These are phyloP conservation scores for Wakefieldia striispora DNA, from an alignment of 768 basidiomycete genomes.

Conservation along the genomic window DNA sequence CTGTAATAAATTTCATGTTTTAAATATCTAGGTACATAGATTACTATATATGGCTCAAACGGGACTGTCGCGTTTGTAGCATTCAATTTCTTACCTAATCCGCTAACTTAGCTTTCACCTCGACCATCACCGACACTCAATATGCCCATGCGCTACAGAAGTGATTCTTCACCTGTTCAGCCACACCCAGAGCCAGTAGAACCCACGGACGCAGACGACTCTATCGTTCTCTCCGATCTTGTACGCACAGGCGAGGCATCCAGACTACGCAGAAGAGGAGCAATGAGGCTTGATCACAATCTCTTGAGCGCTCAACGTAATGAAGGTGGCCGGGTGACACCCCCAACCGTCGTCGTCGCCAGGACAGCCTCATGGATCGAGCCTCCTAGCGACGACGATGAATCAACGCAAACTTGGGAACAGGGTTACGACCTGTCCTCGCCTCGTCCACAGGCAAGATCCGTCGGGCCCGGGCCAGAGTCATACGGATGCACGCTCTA, in stretches of 20 bases:
- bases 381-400: constrained; percentile 32
- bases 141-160: constrained; percentile 34
- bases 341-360: constrained; percentile 27
- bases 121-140: constrained; percentile 22
- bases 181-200: constrained; percentile 22
- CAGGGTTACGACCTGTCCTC: constrained; percentile 31
- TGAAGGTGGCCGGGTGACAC: constrained; percentile 24
- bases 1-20: too few relatives aligned
- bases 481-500: constrained; percentile 37
- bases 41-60: too few relatives aligned
- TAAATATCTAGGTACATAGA: too few relatives aligned
- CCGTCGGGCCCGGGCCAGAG: constrained; percentile 16
- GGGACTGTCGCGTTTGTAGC: too few relatives aligned
- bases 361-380: constrained; percentile 35
- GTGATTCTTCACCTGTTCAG: constrained; percentile 3
- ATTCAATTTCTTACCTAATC: constrained; percentile 13
- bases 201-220: constrained; percentile 57
- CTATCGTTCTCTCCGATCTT: constrained; percentile 71
- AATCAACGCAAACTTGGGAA: constrained; percentile 33
- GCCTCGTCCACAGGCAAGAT: constrained; percentile 21
- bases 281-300: constrained; percentile 59
- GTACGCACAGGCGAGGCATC: constrained; percentile 75
- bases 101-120: neutral
- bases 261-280: constrained; percentile 68
- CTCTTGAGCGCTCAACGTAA: constrained; percentile 27